Conservation (phyloP, 2,329 filamentous ascomycete genomes). For the Diaporthe eres region DNA sequence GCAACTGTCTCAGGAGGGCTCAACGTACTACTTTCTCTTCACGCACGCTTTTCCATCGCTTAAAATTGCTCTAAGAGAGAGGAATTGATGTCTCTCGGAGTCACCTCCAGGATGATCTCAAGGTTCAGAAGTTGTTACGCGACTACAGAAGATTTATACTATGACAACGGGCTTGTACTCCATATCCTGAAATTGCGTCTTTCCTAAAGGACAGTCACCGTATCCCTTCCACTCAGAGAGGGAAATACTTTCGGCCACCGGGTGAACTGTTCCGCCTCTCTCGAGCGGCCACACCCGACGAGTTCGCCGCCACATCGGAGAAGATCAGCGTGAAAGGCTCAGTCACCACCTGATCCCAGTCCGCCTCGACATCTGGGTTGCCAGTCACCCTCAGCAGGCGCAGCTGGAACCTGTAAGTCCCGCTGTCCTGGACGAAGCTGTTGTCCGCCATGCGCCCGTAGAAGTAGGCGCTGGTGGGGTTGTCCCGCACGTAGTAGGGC, state of each 20-base stretch:
- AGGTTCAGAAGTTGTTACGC: too few relatives aligned
- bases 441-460: constrained; percentile 44
- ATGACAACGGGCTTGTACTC: neutral
- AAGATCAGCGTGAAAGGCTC: constrained; percentile 30
- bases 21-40: too few relatives aligned
- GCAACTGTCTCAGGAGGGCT: too few relatives aligned
- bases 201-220: neutral
- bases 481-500: constrained; percentile 18
- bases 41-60: too few relatives aligned
- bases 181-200: neutral
- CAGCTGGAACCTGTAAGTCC: constrained; percentile 45
- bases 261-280: neutral
- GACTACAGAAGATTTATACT: neutral
- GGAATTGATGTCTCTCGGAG: neutral
- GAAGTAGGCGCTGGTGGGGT: constrained; percentile 35
- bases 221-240: neutral
- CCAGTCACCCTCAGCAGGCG: constrained; percentile 47
- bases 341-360: constrained; percentile 44
- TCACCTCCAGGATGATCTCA: neutral
- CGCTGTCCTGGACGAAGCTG: constrained; percentile 43
- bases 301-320: neutral
- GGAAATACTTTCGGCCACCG: neutral
- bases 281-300: neutral
- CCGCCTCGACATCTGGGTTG: constrained; percentile 43
- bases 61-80: neutral